A percentile compares a stretch with the other conserved stretches of the same genome.
Evolutionary conservation across 164 flowering plant species (phyloP).

Genomic region (Dillenia turbinata): DNA sequence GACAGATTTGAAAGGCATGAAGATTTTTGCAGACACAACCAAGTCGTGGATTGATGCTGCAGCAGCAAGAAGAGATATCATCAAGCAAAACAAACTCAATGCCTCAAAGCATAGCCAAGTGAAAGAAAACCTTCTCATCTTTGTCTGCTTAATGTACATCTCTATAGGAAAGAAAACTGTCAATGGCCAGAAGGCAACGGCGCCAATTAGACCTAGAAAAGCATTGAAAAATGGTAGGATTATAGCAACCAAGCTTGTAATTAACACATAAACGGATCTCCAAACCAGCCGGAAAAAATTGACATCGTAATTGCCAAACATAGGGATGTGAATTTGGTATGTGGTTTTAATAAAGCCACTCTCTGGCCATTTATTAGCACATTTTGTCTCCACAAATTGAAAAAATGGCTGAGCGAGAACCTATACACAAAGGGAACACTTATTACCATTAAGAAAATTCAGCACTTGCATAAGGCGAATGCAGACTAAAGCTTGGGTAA

Average conservation of each 20-base stretch:
- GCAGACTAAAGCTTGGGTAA: too few species aligned
- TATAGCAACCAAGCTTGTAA: background rate
- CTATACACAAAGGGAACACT: background rate
- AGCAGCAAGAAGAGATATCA: background rate
- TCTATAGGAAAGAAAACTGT: constrained; percentile 9
- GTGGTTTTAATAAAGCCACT: background rate
- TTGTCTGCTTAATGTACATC: constrained; percentile 6
- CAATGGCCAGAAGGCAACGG: constrained; percentile 4
- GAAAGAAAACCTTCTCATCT: background rate
- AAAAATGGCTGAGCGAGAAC: constrained; percentile 13
- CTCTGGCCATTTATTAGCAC: constrained; percentile 9
- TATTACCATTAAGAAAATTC: background rate
- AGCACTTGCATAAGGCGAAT: too few species aligned
- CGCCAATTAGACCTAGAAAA: constrained; percentile 7
- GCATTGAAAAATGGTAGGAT: constrained; percentile 8
- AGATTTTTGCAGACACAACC: too few species aligned
- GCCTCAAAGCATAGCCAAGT: constrained; percentile 1
- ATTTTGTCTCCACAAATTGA: constrained; percentile 7
- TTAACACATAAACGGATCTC: background rate
- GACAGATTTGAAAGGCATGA: too few species aligned
- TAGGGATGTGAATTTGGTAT: background rate
- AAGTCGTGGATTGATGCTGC: too few species aligned
- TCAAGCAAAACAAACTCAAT: background rate
- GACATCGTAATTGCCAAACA: background rate
- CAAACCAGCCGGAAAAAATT: constrained; percentile 7